phyloP scores from a whole-genome alignment of 2,329 filamentous ascomycete species.

The Cordyceps farinosa region DNA sequence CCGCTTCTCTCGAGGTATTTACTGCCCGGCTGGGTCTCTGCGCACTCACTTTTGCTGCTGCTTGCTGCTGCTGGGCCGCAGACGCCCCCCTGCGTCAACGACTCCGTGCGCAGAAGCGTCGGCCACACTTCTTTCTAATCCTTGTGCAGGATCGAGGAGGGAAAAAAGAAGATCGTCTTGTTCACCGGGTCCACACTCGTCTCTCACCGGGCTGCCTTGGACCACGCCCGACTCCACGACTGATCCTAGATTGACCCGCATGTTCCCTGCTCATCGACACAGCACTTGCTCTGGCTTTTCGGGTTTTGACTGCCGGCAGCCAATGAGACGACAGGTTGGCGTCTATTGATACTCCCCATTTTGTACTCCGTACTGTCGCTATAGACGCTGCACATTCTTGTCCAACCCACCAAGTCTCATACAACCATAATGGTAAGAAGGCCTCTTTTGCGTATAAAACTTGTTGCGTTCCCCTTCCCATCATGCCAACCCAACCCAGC shows the following conservation, averaged over 20 bases:
- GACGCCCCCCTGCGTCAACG: too few species aligned
- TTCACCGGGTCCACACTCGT: slow-evolving; percentile 16
- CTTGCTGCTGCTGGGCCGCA: neutral
- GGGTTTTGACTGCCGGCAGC: neutral
- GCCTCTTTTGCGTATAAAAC: slow-evolving; percentile 9
- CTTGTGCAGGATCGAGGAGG: slow-evolving; percentile 1
- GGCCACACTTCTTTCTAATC: neutral
- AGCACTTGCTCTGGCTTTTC: neutral
- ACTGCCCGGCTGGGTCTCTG: neutral
- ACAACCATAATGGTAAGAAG: slow-evolving; percentile 15
- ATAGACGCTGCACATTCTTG: slow-evolving; percentile 1
- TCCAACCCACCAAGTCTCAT: slow-evolving; percentile 17
- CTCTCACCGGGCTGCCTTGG: slow-evolving; percentile 9
- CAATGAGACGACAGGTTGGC: slow-evolving; percentile 3
- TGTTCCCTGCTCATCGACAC: slow-evolving; percentile 1
- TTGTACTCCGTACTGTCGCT: neutral
- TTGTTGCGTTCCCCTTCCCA: slow-evolving; percentile 5
- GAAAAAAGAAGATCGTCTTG: neutral
- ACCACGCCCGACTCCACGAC: slow-evolving; percentile 8
- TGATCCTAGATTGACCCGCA: slow-evolving; percentile 16
- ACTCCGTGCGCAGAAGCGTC: neutral
- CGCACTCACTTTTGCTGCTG: neutral
- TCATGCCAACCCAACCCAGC: neutral
- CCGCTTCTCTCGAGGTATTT: neutral
- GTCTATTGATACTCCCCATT: neutral